Percentiles rank a stretch among this genome's conserved stretches.
These are phyloP conservation scores for Vachellia pachyceras DNA, from an alignment of 306 rosid species.

Conservation along the genomic window DNA sequence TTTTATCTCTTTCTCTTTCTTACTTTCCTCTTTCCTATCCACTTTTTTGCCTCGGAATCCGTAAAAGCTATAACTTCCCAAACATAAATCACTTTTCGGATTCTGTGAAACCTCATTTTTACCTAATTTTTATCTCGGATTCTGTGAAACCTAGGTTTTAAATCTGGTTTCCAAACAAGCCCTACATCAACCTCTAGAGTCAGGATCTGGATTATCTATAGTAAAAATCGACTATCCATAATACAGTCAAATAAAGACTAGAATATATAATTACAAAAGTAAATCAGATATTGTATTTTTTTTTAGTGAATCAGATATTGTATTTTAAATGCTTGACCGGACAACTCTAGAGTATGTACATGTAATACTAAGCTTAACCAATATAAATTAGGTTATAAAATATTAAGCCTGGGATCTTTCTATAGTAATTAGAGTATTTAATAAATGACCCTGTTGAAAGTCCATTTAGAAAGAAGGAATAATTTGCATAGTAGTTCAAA, in stretches of 20 bases:
- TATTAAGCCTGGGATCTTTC: neutral
- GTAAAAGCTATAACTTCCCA: too few relatives aligned
- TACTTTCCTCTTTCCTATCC: too few relatives aligned
- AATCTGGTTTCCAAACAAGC: too few relatives aligned
- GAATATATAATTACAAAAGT: neutral
- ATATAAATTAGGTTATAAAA: neutral
- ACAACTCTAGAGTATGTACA: neutral
- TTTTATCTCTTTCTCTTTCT: too few relatives aligned
- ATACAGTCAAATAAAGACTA: neutral
- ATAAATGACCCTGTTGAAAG: neutral
- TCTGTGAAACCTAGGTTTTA: too few relatives aligned
- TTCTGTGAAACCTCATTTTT: too few relatives aligned
- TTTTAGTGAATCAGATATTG: too few relatives aligned
- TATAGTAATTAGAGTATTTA: neutral
- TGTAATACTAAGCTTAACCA: neutral
- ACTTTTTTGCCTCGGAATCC: too few relatives aligned
- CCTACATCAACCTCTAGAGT: too few relatives aligned
- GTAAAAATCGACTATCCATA: neutral
- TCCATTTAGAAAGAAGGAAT: neutral
- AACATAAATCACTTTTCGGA: too few relatives aligned
- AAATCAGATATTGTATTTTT: too few relatives aligned
- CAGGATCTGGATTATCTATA: neutral
- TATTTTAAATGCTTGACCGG: neutral
- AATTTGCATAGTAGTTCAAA: constrained; percentile 16
- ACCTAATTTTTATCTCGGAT: too few relatives aligned